Percentiles rank a stretch among this genome's conserved stretches.
These are phyloP conservation scores for Fraxinus floribunda DNA, from an alignment of 305 asterid genomes.

Conservation along the genomic window DNA sequence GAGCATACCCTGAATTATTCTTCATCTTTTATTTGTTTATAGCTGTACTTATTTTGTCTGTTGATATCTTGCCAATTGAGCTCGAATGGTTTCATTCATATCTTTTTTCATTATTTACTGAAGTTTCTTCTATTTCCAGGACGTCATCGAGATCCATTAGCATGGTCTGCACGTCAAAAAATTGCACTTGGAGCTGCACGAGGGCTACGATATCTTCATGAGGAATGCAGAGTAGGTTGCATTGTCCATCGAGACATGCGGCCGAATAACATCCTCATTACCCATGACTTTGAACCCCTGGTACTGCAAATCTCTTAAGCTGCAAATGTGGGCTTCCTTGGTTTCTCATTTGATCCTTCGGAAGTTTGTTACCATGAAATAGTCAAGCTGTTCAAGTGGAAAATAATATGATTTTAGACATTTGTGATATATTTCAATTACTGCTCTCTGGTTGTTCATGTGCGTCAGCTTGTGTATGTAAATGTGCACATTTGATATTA, in stretches of 20 bases:
- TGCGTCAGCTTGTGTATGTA: not conserved
- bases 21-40: not conserved
- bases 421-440: not conserved
- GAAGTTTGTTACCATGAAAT: not conserved
- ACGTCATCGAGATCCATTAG: conserved; percentile 53
- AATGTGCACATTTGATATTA: not conserved
- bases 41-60: not conserved
- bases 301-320: conserved; percentile 39
- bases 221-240: conserved; percentile 98
- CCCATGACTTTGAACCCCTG: conserved; percentile 96
- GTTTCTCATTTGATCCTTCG: not conserved
- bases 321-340: not conserved
- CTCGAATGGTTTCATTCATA: not conserved
- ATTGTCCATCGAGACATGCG: conserved; percentile 96
- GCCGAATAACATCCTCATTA: conserved; percentile 91
- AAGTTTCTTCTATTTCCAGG: conserved; percentile 42
- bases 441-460: not conserved
- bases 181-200: conserved; percentile 97
- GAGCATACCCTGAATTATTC: not conserved
- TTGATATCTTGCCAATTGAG: not conserved
- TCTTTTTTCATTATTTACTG: not conserved
- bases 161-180: conserved; percentile 90
- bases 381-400: not conserved
- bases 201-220: conserved; percentile 93
- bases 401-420: not conserved